Percentiles rank a stretch among this genome's conserved stretches.
These are phyloP conservation scores for Vanilla planifolia DNA, from an alignment of 106 monocot genomes.

Conservation along the genomic window DNA sequence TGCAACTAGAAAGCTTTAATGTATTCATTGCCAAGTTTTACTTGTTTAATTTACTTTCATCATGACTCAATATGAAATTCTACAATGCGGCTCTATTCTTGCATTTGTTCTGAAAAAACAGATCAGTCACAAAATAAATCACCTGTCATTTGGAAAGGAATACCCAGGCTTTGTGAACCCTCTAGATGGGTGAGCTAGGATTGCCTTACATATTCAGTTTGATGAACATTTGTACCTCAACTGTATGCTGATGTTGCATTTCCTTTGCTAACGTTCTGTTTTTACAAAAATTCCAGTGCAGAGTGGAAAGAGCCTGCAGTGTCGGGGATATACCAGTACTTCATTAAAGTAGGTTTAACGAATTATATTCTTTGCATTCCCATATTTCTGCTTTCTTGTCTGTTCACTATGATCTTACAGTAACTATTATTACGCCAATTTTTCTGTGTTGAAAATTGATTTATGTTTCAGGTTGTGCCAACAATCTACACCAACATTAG, in stretches of 20 bases:
- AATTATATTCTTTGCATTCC: slow-evolving; percentile 2
- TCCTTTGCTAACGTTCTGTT: neutral
- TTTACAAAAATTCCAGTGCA: slow-evolving; percentile 36
- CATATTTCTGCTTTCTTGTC: neutral
- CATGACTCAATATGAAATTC: neutral
- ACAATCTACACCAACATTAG: slow-evolving; percentile 81
- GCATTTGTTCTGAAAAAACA: slow-evolving; percentile 19
- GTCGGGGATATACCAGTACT: slow-evolving; percentile 89
- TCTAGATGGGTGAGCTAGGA: slow-evolving; percentile 12
- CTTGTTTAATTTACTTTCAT: neutral
- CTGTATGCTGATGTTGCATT: neutral
- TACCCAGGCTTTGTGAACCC: slow-evolving; percentile 95
- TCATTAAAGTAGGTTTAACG: slow-evolving; percentile 68
- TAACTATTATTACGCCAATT: neutral
- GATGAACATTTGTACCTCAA: neutral
- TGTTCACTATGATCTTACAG: slow-evolving; percentile 3
- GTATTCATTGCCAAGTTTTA: slow-evolving; percentile 26
- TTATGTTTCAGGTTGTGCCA: slow-evolving; percentile 76
- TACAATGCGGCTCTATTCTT: neutral
- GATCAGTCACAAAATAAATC: slow-evolving; percentile 96
- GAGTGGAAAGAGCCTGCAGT: slow-evolving; percentile 55
- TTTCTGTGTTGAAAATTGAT: slow-evolving; percentile 1
- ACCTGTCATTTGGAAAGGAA: slow-evolving; percentile 86
- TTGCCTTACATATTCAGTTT: neutral
- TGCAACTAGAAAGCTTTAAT: slow-evolving; percentile 66